phyloP scores from a whole-genome alignment of 805 yeast genomes.

The Tetrapisispora taiwanensis region DNA sequence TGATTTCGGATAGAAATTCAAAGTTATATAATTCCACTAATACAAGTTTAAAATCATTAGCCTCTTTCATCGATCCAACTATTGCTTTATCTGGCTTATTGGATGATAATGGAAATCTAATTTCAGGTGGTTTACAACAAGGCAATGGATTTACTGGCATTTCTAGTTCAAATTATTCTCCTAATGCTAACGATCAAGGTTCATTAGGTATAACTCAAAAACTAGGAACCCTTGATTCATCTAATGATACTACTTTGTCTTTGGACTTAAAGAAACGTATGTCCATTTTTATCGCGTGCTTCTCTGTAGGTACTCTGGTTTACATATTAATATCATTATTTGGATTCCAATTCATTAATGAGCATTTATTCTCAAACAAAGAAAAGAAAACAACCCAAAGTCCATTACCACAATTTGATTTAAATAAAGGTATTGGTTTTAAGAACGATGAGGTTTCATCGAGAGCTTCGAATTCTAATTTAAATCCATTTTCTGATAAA shows the following conservation, averaged over 20 bases:
- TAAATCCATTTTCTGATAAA: not conserved
- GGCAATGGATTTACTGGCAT: not conserved
- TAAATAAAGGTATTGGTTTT: no score
- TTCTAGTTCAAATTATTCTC: not conserved
- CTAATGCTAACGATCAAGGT: not conserved
- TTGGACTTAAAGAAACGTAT: not conserved
- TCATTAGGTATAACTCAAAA: not conserved
- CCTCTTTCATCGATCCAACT: conserved; percentile 52
- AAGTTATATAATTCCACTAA: conserved; percentile 51
- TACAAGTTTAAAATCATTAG: conserved; percentile 7
- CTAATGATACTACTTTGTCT: not conserved
- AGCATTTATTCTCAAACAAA: not conserved
- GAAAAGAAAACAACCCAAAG: not conserved
- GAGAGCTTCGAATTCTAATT: not conserved
- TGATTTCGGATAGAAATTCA: conserved; percentile 44
- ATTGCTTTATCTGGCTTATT: conserved; percentile 19
- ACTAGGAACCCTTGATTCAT: conserved; percentile 1
- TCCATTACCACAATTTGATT: not conserved
- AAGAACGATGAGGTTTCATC: not conserved
- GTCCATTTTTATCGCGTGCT: not conserved
- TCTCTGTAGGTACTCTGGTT: not conserved
- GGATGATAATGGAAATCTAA: conserved; percentile 2
- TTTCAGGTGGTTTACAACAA: not conserved
- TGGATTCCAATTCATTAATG: not conserved
- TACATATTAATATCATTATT: not conserved